These are phyloP conservation scores for Mycogone perniciosa DNA, from an alignment of 2,329 filamentous ascomycete species.

Conservation along the genomic window DNA sequence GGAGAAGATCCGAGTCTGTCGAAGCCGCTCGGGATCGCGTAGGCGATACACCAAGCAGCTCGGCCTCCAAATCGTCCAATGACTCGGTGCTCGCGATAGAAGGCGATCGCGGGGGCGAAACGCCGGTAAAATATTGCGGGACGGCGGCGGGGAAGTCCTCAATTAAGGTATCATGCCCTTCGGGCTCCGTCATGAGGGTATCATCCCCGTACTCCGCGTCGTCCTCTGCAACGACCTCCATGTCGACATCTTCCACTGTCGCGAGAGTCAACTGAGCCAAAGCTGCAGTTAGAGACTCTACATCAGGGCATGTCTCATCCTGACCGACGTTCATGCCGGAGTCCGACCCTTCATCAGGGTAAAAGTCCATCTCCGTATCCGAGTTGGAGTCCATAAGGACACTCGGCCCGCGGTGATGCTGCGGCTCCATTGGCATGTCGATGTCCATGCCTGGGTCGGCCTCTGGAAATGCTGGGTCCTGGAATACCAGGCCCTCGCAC, in stretches of 20 bases:
- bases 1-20: conserved; percentile 1
- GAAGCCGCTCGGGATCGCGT: neutral
- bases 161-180: conserved; percentile 3
- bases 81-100: neutral
- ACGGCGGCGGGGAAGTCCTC: conserved; percentile 8
- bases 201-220: neutral
- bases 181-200: conserved; percentile 1
- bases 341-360: too few species aligned
- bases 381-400: conserved; percentile 4
- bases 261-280: conserved; percentile 5
- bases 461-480: neutral
- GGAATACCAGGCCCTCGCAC: neutral
- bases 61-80: neutral
- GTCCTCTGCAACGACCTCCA: neutral
- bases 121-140: neutral
- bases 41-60: neutral
- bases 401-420: neutral
- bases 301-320: neutral
- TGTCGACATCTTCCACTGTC: neutral
- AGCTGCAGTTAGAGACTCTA: conserved; percentile 9
- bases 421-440: neutral
- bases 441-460: neutral
- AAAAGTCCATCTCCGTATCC: conserved; percentile 4
- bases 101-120: conserved; percentile 6
- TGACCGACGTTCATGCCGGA: neutral